Conservation (phyloP, 2,329 filamentous ascomycete genomes). For the Bertia moriformis region DNA sequence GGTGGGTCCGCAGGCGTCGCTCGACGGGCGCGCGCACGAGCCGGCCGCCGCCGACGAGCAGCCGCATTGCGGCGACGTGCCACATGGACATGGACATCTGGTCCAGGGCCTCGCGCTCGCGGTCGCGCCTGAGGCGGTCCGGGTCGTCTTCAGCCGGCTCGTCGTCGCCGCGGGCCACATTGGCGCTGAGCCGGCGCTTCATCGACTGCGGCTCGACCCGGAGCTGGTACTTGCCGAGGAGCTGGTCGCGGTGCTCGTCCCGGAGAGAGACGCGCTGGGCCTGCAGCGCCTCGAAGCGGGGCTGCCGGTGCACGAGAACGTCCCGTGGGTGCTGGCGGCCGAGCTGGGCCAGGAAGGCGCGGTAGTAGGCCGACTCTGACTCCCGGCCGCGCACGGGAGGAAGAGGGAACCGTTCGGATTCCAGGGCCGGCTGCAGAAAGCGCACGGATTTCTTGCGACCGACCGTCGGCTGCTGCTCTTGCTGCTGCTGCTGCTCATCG, state of each 20-base stretch:
- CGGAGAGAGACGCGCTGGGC: conserved; percentile 63
- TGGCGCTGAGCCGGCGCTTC: conserved; percentile 58
- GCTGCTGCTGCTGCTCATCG: no score
- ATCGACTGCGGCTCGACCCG: conserved; percentile 52
- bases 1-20: conserved; percentile 42
- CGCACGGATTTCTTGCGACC: conserved; percentile 60
- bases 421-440: no score
- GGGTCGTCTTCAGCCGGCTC: conserved; percentile 46
- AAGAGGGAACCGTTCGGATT: conserved; percentile 40
- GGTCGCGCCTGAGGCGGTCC: conserved; percentile 51
- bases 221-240: conserved; percentile 74
- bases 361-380: conserved; percentile 80
- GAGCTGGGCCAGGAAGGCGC: conserved; percentile 66
- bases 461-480: conserved; percentile 13
- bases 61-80: conserved; percentile 45
- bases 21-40: conserved; percentile 50
- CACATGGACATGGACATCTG: conserved; percentile 51
- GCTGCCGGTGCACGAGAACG: conserved; percentile 69
- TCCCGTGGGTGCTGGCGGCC: conserved; percentile 54
- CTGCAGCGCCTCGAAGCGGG: conserved; percentile 79
- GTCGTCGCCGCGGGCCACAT: conserved; percentile 61
- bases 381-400: conserved; percentile 34
- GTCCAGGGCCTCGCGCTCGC: conserved; percentile 64
- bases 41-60: conserved; percentile 48
- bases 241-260: conserved; percentile 61